phyloP scores from a whole-genome alignment of 306 rosid genomes.

The Hippophae gyantsensis region DNA sequence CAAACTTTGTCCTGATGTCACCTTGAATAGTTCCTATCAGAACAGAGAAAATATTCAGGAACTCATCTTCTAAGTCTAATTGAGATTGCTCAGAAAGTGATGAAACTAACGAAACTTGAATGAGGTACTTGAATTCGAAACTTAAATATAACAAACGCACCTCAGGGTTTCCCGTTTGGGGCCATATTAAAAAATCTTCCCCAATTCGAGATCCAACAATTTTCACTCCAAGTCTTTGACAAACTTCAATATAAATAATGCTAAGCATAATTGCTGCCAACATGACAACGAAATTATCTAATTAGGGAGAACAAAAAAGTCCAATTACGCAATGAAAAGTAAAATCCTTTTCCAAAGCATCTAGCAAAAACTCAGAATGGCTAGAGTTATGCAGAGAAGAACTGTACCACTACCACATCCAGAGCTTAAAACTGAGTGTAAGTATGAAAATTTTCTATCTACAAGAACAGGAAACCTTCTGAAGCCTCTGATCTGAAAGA shows the following conservation, averaged over 20 bases:
- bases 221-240: conserved; percentile 3
- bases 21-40: conserved; percentile 12
- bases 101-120: too few relatives aligned
- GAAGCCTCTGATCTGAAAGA: conserved; percentile 12
- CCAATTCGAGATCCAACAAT: conserved; percentile 18
- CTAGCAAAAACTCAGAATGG: background rate
- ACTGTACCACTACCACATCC: conserved; percentile 14
- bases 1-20: conserved; percentile 8
- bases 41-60: too few relatives aligned
- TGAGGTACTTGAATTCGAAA: too few relatives aligned
- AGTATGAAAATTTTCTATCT: conserved; percentile 9
- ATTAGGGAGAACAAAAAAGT: background rate
- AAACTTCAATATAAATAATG: background rate
- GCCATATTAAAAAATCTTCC: conserved; percentile 10
- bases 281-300: background rate
- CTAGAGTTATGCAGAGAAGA: conserved; percentile 2
- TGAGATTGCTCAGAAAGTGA: too few relatives aligned
- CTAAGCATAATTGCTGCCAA: conserved; percentile 14
- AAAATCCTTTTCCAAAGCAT: background rate
- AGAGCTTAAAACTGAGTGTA: conserved; percentile 14
- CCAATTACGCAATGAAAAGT: background rate
- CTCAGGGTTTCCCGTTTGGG: conserved; percentile 7
- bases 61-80: too few relatives aligned
- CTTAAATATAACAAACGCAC: background rate
- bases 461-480: conserved; percentile 8